A percentile compares a stretch with the other conserved stretches of the same genome.
Conservation (phyloP, 345 rosid genomes). For the Dimocarpus longan region DNA sequence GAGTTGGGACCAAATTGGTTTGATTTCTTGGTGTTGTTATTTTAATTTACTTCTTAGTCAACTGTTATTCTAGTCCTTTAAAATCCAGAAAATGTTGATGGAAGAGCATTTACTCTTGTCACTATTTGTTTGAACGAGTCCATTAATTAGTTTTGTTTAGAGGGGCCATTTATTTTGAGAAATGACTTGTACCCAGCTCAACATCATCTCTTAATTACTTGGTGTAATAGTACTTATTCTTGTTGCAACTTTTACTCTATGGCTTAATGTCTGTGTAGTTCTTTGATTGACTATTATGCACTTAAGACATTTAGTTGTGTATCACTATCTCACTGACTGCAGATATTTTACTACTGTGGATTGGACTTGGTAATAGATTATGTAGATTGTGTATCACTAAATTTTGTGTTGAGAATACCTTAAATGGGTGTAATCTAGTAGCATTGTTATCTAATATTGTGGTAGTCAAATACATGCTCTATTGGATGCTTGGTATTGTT, state of each 20-base stretch:
- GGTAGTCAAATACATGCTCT: slow-evolving; percentile 20
- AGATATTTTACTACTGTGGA: slow-evolving; percentile 14
- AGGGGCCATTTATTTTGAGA: neutral
- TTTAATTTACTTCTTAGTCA: slow-evolving; percentile 9
- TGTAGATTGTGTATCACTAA: neutral
- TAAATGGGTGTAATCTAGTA: neutral
- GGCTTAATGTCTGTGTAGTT: neutral
- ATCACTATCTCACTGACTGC: slow-evolving; percentile 15
- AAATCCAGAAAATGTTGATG: slow-evolving; percentile 9
- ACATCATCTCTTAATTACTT: slow-evolving; percentile 23
- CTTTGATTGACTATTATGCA: slow-evolving; percentile 10
- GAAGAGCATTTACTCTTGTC: neutral
- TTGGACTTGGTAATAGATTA: slow-evolving; percentile 5
- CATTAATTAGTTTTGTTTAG: slow-evolving; percentile 19
- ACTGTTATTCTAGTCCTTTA: neutral
- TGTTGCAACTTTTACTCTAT: slow-evolving; percentile 18
- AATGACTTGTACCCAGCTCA: slow-evolving; percentile 5
- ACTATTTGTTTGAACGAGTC: neutral
- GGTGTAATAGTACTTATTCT: slow-evolving; percentile 7
- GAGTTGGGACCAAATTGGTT: neutral
- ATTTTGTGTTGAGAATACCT: slow-evolving; percentile 16
- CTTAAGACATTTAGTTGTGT: slow-evolving; percentile 20
- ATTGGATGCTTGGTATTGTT: slow-evolving; percentile 23
- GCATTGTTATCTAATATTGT: slow-evolving; percentile 17
- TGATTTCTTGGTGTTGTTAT: neutral